These are phyloP conservation scores for Lecanicillium sp. DNA, from an alignment of 2,329 filamentous ascomycete genomes.

Conservation along the genomic window DNA sequence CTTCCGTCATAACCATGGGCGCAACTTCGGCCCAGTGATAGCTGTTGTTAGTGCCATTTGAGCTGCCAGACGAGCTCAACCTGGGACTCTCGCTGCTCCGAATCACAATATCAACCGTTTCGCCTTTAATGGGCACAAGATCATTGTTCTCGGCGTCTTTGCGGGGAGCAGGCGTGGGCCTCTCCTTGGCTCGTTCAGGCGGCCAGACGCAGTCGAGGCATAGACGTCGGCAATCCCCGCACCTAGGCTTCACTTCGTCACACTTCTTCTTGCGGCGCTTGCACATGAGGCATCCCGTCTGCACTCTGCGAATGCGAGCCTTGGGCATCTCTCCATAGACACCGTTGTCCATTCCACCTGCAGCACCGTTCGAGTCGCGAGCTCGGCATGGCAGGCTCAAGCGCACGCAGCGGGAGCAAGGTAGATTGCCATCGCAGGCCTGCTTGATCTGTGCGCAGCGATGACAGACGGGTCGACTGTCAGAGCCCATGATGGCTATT, in stretches of 20 bases:
- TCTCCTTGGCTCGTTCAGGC: slow-evolving; percentile 12
- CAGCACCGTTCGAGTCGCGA: slow-evolving; percentile 13
- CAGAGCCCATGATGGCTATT: slow-evolving; percentile 22
- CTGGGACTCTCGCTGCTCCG: slow-evolving; percentile 14
- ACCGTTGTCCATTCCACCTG: neutral
- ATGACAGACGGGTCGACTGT: slow-evolving; percentile 21
- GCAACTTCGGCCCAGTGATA: slow-evolving; percentile 5
- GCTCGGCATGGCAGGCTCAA: slow-evolving; percentile 23
- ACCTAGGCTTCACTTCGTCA: slow-evolving; percentile 34
- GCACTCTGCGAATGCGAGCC: slow-evolving; percentile 23
- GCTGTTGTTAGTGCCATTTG: slow-evolving; percentile 11
- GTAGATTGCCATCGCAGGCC: slow-evolving; percentile 23
- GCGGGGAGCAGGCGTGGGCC: slow-evolving; percentile 3
- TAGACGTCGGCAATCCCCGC: slow-evolving; percentile 27
- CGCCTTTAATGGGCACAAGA: neutral
- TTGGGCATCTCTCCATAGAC: slow-evolving; percentile 18
- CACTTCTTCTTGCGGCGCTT: slow-evolving; percentile 40
- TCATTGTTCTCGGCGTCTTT: neutral
- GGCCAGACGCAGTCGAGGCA: slow-evolving; percentile 26
- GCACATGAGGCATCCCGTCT: slow-evolving; percentile 35
- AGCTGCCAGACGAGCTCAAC: neutral
- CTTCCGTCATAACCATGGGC: no score
- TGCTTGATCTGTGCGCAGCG: slow-evolving; percentile 28
- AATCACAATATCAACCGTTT: slow-evolving; percentile 13
- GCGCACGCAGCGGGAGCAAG: slow-evolving; percentile 24